These are phyloP conservation scores for Spizellomyces punctatus DNA, from an alignment of 192 early-diverging fungal species.

Conservation along the genomic window DNA sequence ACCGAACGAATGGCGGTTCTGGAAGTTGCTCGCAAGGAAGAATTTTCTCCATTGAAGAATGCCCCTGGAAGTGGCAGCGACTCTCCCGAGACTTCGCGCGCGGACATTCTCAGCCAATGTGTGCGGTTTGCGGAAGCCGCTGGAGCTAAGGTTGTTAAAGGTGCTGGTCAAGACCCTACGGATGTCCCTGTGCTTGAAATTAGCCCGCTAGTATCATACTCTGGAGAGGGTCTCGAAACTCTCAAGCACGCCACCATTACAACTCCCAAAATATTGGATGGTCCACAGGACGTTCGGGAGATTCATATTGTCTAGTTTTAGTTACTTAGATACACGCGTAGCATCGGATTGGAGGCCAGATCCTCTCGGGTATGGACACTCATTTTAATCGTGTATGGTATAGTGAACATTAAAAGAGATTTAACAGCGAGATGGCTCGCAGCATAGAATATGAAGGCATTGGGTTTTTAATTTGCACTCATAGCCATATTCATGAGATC, in stretches of 20 bases:
- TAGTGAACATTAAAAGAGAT: too few relatives aligned
- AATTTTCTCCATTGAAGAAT: conserved; percentile 98
- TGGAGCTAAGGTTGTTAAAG: conserved; percentile 74
- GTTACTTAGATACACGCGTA: too few relatives aligned
- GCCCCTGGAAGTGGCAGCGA: conserved; percentile 82
- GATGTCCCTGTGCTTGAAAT: conserved; percentile 73
- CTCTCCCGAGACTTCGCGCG: conserved; percentile 90
- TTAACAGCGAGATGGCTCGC: too few relatives aligned
- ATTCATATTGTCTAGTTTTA: too few relatives aligned
- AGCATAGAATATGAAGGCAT: too few relatives aligned
- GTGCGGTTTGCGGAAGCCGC: conserved; percentile 83
- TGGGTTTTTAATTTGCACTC: too few relatives aligned
- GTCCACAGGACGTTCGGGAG: conserved; percentile 13
- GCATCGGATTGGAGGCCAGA: too few relatives aligned
- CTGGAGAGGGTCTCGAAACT: conserved; percentile 87
- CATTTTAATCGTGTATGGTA: too few relatives aligned
- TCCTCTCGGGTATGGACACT: too few relatives aligned
- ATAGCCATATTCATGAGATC: too few relatives aligned
- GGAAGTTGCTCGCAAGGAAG: conserved; percentile 89
- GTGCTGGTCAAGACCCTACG: conserved; percentile 39
- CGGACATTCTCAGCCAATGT: conserved; percentile 86
- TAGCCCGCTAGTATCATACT: conserved; percentile 87
- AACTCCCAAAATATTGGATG: conserved; percentile 49
- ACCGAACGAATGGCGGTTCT: conserved; percentile 87
- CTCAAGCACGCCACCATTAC: conserved; percentile 72